Percentiles rank a stretch among this genome's conserved stretches.
These are phyloP conservation scores for Diaporthe eres DNA, from an alignment of 2,329 filamentous ascomycete genomes.

Conservation along the genomic window DNA sequence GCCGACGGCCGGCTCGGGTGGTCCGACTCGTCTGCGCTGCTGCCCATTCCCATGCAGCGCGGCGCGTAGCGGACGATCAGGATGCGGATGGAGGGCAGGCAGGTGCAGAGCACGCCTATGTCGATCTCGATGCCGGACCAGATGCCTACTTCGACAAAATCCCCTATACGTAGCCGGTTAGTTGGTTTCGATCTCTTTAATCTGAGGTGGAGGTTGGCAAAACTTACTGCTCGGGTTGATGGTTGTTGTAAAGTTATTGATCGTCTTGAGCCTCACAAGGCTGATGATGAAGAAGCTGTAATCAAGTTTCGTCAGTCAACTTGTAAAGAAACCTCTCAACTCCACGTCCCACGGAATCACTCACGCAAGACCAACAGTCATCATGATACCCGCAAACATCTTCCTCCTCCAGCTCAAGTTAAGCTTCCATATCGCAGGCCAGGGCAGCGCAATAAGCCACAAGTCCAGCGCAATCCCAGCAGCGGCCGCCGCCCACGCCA, in stretches of 20 bases:
- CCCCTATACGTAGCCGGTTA: conserved; percentile 21
- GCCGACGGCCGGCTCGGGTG: conserved; percentile 8
- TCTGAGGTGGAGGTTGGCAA: background rate
- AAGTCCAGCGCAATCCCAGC: conserved; percentile 59
- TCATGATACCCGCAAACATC: conserved; percentile 53
- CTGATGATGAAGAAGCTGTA: conserved; percentile 11
- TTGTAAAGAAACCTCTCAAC: background rate
- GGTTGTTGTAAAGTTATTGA: background rate
- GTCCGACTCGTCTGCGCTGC: conserved; percentile 1
- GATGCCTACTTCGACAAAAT: conserved; percentile 42
- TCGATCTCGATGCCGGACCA: conserved; percentile 54
- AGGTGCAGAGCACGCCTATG: conserved; percentile 51
- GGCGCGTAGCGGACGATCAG: conserved; percentile 46
- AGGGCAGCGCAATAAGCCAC: conserved; percentile 55
- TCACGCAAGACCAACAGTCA: conserved; percentile 51
- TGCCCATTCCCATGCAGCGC: conserved; percentile 9
- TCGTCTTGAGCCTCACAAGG: conserved; percentile 15
- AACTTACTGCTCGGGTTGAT: conserved; percentile 17
- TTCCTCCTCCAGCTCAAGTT: conserved; percentile 58
- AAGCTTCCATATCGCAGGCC: conserved; percentile 54
- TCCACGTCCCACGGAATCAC: background rate
- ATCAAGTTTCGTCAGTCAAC: background rate
- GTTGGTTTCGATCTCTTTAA: rapidly evolving
- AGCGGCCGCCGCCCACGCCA: conserved; percentile 51
- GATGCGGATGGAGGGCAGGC: conserved; percentile 52